A percentile compares a stretch with the other conserved stretches of the same genome.
Evolutionary conservation across 495 filamentous ascomycete genomes (phyloP).

Genomic region (Filosporella fistucella): DNA sequence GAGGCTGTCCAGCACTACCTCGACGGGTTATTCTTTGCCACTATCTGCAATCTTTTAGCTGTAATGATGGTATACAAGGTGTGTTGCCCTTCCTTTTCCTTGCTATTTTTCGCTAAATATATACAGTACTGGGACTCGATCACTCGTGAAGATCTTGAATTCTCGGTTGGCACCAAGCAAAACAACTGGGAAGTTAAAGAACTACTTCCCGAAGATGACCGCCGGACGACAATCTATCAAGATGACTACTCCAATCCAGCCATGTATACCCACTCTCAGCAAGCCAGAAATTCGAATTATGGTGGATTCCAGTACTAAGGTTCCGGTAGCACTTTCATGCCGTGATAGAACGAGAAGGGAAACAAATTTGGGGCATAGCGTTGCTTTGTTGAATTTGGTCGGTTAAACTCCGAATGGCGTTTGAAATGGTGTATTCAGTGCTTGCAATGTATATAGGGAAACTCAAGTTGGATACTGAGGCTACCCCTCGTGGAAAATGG

Average conservation of each 20-base stretch:
- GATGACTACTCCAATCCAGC: constrained; percentile 19
- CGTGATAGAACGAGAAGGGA: not conserved
- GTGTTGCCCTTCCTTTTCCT: constrained; percentile 22
- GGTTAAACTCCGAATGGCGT: too few species aligned
- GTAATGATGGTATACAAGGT: constrained; percentile 99
- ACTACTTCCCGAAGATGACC: constrained; percentile 81
- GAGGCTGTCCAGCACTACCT: constrained; percentile 84
- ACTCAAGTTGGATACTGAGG: not conserved
- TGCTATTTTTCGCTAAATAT: constrained; percentile 6
- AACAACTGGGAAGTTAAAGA: constrained; percentile 99
- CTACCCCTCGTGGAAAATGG: not conserved
- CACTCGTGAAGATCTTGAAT: constrained; percentile 96
- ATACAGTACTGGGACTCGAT: constrained; percentile 94
- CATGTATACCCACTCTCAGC: constrained; percentile 4
- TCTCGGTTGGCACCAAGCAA: constrained; percentile 88
- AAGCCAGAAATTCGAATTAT: constrained; percentile 23
- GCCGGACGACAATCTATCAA: constrained; percentile 62
- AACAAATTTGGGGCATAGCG: constrained; percentile 16
- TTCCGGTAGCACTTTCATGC: not conserved
- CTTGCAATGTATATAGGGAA: not conserved
- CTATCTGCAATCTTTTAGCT: constrained; percentile 85
- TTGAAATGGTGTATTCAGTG: too few species aligned
- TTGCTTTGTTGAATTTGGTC: constrained; percentile 8
- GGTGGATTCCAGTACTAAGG: constrained; percentile 24
- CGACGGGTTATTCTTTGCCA: constrained; percentile 93